phyloP scores from a whole-genome alignment of 208 protist species.

The Acanthamoeba royreba region DNA sequence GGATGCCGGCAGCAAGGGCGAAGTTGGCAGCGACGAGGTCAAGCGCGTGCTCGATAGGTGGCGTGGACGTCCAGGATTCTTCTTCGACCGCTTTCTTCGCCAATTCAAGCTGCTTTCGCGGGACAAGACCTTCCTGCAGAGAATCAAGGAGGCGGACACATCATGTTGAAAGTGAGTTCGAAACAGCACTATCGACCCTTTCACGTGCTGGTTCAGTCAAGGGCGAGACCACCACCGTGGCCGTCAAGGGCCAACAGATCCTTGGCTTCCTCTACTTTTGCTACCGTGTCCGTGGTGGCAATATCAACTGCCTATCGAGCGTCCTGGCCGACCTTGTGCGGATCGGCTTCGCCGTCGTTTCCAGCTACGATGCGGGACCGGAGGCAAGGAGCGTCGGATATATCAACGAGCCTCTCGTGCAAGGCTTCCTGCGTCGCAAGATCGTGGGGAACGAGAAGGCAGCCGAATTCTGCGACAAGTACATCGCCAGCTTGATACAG shows the following conservation, averaged over 20 bases:
- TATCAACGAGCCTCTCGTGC: not conserved
- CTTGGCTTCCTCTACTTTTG: not conserved
- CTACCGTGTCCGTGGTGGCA: not conserved
- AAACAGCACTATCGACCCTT: not conserved
- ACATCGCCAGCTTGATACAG: not conserved
- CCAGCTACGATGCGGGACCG: not conserved
- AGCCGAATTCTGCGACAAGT: not conserved
- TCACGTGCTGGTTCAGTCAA: not conserved
- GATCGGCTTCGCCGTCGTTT: not conserved
- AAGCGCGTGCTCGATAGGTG: not conserved
- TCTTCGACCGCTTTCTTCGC: not conserved
- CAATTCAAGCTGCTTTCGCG: not conserved
- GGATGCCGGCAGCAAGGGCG: not conserved
- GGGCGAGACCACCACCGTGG: not conserved
- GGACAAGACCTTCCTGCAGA: not conserved
- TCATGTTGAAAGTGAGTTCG: not conserved
- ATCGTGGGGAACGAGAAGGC: not conserved
- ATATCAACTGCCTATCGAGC: not conserved
- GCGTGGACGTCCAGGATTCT: conserved; percentile 22
- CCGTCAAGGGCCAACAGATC: not conserved
- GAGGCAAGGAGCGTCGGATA: not conserved
- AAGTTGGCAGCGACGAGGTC: not conserved
- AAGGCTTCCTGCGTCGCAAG: not conserved
- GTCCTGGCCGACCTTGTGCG: not conserved
- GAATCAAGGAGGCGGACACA: not conserved